Evolutionary conservation across 1,284 basidiomycete species (phyloP), one percentile per base, ranked within the genome.

Genomic region (Singerocomus inundabilis): DNA sequence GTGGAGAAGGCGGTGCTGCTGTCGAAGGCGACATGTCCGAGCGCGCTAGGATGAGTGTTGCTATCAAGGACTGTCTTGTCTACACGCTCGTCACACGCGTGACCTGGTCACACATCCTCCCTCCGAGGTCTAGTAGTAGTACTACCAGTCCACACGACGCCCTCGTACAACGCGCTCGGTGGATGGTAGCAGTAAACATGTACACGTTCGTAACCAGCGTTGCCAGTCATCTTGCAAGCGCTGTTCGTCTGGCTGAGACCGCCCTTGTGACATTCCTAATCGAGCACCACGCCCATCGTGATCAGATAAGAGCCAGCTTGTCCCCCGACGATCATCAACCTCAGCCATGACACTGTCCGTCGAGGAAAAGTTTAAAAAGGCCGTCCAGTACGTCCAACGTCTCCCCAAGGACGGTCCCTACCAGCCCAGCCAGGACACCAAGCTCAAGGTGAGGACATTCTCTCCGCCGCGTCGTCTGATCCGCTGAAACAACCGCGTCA

Each of bases 391-490:
- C 71, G 80, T 88, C 38, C 72, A 79, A 60, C 53, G 57, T 26
- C 84, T 96, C 36, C 92, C 93, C 51, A 84, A 88, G 70, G 84
- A 88, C 52, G 61, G 93, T 9, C 82, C 86, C 28, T 78, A 93
- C 69, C 77, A 92, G 76, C 91, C 91, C 13, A 64, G 75, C 28
- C 74, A 80, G 61, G 85, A 89, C 26, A 85, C 90, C 54, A 81
- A 93, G 75, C 85, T 97, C 61, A 78, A 75, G 63, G 93, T 88
- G 66, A 64, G 83, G 71, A 15, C 15, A 33, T 46, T 30, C 44
- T 40, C 43, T 34, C 33, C 40, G 11, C 21, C 21, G 21, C 21
- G 21, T 21, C 21, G 21, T 21, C 21, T 21, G 30, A 50, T 51
- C 52, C 1, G 46, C 53, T 57, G 44, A 48, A 33, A 29, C 43